Evolutionary conservation across 2,329 filamentous ascomycete genomes (phyloP).

Genomic region (Fusarium staphyleae): DNA sequence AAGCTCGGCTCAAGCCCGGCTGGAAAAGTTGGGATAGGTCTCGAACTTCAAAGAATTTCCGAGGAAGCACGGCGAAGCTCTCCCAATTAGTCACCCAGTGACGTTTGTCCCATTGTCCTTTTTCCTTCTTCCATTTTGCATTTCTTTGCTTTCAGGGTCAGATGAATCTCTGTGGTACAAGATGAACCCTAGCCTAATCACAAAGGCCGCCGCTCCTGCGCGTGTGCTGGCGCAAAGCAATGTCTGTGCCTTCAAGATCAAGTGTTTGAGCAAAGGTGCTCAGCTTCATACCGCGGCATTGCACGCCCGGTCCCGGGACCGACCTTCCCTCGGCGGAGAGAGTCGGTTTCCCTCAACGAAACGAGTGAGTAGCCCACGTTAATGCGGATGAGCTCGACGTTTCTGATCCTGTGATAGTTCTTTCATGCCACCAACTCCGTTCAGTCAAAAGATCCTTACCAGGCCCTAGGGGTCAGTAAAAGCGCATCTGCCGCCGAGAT

Average conservation of each 20-base stretch:
- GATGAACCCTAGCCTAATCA: slow-evolving; percentile 58
- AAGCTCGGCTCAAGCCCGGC: slow-evolving; percentile 40
- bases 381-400: slow-evolving; percentile 9
- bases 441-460: slow-evolving; percentile 81
- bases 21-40: slow-evolving; percentile 43
- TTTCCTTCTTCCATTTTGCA: slow-evolving; percentile 17
- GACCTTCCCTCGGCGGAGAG: slow-evolving; percentile 28
- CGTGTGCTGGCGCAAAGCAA: slow-evolving; percentile 56
- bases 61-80: slow-evolving; percentile 29
- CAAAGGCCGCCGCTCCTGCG: slow-evolving; percentile 55
- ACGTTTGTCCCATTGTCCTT: slow-evolving; percentile 21
- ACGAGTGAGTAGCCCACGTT: slow-evolving; percentile 40
- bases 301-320: slow-evolving; percentile 28
- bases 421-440: slow-evolving; percentile 67
- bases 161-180: slow-evolving; percentile 44
- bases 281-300: slow-evolving; percentile 46
- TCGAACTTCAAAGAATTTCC: slow-evolving; percentile 38
- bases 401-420: slow-evolving; percentile 46
- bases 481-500: slow-evolving; percentile 84
- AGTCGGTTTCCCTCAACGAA: slow-evolving; percentile 28
- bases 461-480: slow-evolving; percentile 83
- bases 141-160: slow-evolving; percentile 30
- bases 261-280: slow-evolving; percentile 50
- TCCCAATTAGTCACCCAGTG: slow-evolving; percentile 17
- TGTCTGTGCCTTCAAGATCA: slow-evolving; percentile 52